Base-by-base conservation (phyloP, 495 filamentous ascomycete species). In the Neurospora hispaniola region DNA sequence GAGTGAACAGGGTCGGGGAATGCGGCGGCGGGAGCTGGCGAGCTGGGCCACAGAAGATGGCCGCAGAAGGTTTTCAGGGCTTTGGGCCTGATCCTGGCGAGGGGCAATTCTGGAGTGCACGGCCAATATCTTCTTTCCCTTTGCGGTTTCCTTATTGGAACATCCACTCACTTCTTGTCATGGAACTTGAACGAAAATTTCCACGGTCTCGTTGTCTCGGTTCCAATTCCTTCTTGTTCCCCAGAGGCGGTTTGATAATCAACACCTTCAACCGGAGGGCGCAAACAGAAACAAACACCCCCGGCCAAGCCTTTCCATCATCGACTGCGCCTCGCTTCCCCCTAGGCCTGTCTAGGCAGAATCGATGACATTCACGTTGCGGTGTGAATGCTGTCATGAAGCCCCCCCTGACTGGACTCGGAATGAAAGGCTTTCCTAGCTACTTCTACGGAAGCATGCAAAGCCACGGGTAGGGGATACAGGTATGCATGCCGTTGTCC, bases 271-370 rank as follows among this genome's bases (percentile, higher is more conserved):
- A 62, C 46, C 46, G 3, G 46, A 23, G 4, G 3, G 4, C 1
- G 12, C 54, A 62, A 62, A 62, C 54, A 54, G 14, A 62, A 62
- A 16, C 8, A 12, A 62, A 62, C 12, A 62, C 54, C 5, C 54
- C 5, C 54, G 27, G 27, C 39, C n/a, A 41, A 27, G 20, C 71
- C 12, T 40, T n/a, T 12, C 42, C 66, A 14, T 72, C 66, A n/a
- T 72, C 23, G 71, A 71, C 62, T 31, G 62, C 71, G 62, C 35
- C 68, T 72, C 31, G 40, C 39, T 72, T 14, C 16, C 54, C 16
- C 27, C 27, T 12, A 62, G 16, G 54, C 54, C 16, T 66, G 54
- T 66, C 54, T 66, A 12, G n/a, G n/a, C n/a, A n/a, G 7, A 18
- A 35, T 35, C 27, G 18, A 62, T 35, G 14, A 66, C 54, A 35